These are phyloP conservation scores for Kokia cookei DNA, from an alignment of 441 rosid species.

Conservation along the genomic window DNA sequence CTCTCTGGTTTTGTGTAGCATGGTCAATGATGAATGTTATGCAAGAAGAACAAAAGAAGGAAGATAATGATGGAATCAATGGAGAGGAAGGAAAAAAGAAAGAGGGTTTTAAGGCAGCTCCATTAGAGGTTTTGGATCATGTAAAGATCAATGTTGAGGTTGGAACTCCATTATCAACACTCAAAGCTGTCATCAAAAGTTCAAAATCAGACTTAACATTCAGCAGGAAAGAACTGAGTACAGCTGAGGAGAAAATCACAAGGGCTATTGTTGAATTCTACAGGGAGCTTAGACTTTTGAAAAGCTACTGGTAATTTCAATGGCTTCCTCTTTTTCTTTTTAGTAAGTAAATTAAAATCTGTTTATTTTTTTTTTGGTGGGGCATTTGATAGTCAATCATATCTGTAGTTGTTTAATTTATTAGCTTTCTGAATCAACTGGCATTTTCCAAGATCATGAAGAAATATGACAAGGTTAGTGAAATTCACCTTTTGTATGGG, in stretches of 20 bases:
- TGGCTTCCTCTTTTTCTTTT: neutral
- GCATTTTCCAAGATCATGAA: constrained; percentile 77
- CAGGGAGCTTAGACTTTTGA: constrained; percentile 58
- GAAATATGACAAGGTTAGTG: constrained; percentile 79
- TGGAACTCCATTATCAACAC: constrained; percentile 50
- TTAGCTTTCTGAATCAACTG: constrained; percentile 68
- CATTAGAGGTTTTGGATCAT: constrained; percentile 50
- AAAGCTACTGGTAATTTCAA: constrained; percentile 57
- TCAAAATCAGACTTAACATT: constrained; percentile 27
- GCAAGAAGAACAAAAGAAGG: constrained; percentile 22
- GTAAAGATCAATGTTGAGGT: constrained; percentile 57
- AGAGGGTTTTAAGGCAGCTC: constrained; percentile 25
- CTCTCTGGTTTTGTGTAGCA: constrained; percentile 15
- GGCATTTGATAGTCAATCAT: neutral
- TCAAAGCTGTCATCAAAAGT: constrained; percentile 34
- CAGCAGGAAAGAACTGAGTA: constrained; percentile 49
- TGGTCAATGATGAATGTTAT: constrained; percentile 28
- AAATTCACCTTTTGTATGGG: neutral
- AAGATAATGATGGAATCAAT: neutral
- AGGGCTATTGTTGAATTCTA: constrained; percentile 58
- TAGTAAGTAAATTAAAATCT: neutral
- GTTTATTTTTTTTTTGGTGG: neutral
- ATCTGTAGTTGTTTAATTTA: constrained; percentile 1
- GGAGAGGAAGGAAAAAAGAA: no score
- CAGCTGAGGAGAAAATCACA: constrained; percentile 50